A percentile compares a stretch with the other conserved stretches of the same genome.
These are phyloP conservation scores for Paxillus ammoniavirescens DNA, from an alignment of 768 basidiomycete genomes.

Conservation along the genomic window DNA sequence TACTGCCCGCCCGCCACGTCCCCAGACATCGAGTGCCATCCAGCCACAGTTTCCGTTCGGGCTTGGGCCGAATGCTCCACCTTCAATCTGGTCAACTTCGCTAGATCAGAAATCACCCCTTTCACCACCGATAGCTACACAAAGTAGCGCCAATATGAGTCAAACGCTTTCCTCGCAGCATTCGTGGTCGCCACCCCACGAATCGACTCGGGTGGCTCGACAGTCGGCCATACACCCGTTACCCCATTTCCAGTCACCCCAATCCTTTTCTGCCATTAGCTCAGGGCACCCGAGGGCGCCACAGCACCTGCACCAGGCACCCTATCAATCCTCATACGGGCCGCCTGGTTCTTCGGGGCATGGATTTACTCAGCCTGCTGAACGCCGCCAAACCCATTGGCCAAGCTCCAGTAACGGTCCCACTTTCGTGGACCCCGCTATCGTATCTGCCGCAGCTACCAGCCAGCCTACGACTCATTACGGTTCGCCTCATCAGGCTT, in stretches of 20 bases:
- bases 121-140: conserved; percentile 9
- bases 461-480: conserved; percentile 4
- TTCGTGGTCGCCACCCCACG: conserved; percentile 25
- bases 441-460: conserved; percentile 15
- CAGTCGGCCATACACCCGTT: conserved; percentile 6
- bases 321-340: conserved; percentile 10
- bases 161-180: conserved; percentile 13
- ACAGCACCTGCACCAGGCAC: conserved; percentile 16
- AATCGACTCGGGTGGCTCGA: conserved; percentile 19
- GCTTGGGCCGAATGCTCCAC: conserved; percentile 44
- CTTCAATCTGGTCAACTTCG: conserved; percentile 69
- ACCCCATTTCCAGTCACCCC: conserved; percentile 12
- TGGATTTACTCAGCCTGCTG: conserved; percentile 3
- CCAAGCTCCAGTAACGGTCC: background rate
- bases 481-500: conserved; percentile 10
- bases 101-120: conserved; percentile 41
- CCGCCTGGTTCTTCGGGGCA: conserved; percentile 3
- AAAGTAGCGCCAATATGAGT: conserved; percentile 11
- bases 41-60: conserved; percentile 52
- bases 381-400: conserved; percentile 16
- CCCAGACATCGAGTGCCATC: conserved; percentile 26
- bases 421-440: conserved; percentile 22
- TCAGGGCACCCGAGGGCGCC: conserved; percentile 13
- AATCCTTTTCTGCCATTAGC: conserved; percentile 6
- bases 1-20: conserved; percentile 11